Evolutionary conservation across 2,329 filamentous ascomycete species (phyloP), one percentile per base, ranked within the genome.

Genomic region (Paraconiothyrium brasiliense): DNA sequence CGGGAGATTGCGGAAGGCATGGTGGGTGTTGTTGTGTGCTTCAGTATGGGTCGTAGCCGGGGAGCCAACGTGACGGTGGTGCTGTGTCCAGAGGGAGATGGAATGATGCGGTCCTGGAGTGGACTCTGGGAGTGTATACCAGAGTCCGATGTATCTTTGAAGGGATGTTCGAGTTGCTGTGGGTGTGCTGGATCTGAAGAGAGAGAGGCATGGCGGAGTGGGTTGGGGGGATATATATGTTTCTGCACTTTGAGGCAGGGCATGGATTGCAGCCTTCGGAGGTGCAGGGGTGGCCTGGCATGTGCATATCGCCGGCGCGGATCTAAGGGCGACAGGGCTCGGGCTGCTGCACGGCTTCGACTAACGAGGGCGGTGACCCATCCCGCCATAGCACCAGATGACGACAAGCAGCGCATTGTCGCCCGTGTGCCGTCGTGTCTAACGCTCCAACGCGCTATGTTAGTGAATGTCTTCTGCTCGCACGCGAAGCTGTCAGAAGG

Each of bases 1-100:
- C 71, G 71, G 30, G 66, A 62, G 41, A 74, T 46, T 54, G 73
- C 75, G 62, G 73, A 72, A 75, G 78, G 78, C 37, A 62, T 71
- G 62, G 66, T 71, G 58, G 69, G 68, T 32, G 67, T 67, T 35
- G 62, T 60, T 16, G 75, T 61, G 48, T 71, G 73, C 67, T 77
- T 77, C 56, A 77, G 62, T 46, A 76, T 77, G 61, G 75, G 72
- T 13, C 58, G 67, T 13, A 66, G 70, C 59, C 52, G 70, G 68
- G 63, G 62, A 67, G 76, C 71, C 73, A 72, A 74, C 46, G 71
- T 76, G 68, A 70, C 54, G 66, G 65, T 68, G 59, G 24, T 70
- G 70, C 60, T 63, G 59, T 46, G 70, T 69, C 60, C 65, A 67
- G 70, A 64, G 54, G 49, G 54, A 61, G 63, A 55, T 63, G 67